phyloP scores from a whole-genome alignment of 345 rosid genomes.

The Lenwebbia sp. region DNA sequence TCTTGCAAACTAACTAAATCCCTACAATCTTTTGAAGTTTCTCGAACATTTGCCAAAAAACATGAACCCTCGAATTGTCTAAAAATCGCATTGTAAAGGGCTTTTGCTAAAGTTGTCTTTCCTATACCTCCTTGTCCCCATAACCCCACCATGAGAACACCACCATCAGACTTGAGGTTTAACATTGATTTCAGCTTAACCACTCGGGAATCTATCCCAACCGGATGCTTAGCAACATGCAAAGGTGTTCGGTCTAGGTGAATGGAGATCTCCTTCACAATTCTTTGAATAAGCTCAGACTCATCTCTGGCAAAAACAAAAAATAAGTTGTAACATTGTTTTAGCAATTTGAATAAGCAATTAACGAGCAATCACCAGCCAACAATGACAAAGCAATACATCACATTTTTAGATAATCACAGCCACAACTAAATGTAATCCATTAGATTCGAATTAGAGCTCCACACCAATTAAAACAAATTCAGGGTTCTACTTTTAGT shows the following conservation, averaged over 20 bases:
- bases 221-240: neutral
- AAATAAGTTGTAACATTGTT: no score
- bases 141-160: neutral
- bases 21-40: neutral
- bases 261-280: neutral
- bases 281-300: neutral
- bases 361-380: neutral
- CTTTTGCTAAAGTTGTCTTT: neutral
- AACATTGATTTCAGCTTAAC: neutral
- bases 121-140: neutral
- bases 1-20: neutral
- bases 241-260: neutral
- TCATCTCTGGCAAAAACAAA: neutral
- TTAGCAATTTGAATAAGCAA: neutral
- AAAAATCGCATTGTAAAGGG: neutral
- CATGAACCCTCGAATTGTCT: neutral
- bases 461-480: neutral
- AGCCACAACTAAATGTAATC: no score
- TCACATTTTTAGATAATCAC: no score
- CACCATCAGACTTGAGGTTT: no score
- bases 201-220: neutral
- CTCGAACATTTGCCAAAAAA: neutral
- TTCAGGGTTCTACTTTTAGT: neutral
- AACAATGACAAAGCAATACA: no score
- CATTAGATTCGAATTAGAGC: neutral